Evolutionary conservation across 208 protist species (phyloP).

Genomic region (Leishmania arabica): DNA sequence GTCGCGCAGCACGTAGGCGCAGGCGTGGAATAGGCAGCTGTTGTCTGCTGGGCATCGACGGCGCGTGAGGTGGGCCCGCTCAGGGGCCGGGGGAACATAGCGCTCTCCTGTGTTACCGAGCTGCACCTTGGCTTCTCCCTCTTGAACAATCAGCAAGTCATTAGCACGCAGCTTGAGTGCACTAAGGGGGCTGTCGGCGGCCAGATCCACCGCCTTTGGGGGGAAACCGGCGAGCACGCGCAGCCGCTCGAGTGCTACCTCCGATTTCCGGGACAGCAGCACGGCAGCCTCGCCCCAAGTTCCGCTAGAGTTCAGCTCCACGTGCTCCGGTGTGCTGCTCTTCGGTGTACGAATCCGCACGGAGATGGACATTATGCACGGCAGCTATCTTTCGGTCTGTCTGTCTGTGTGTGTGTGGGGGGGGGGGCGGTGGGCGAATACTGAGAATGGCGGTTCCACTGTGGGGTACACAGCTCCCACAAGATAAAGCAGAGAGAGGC

Average conservation of each 20-base stretch:
- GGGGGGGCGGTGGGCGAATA: not conserved
- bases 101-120: constrained; percentile 54
- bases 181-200: constrained; percentile 31
- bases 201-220: constrained; percentile 63
- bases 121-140: constrained; percentile 69
- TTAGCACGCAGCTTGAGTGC: constrained; percentile 45
- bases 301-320: constrained; percentile 41
- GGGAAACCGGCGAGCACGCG: constrained; percentile 80
- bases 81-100: constrained; percentile 80
- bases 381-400: not conserved
- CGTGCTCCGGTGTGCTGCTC: constrained; percentile 34
- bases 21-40: constrained; percentile 94
- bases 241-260: constrained; percentile 41
- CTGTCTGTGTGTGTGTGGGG: too few relatives aligned
- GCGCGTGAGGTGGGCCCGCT: constrained; percentile 83
- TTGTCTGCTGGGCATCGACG: constrained; percentile 93
- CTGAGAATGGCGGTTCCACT: not conserved
- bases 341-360: constrained; percentile 76
- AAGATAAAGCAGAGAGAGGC: not conserved
- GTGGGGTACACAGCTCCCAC: not conserved
- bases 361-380: constrained; percentile 33
- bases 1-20: constrained; percentile 90
- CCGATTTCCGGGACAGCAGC: constrained; percentile 25
- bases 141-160: constrained; percentile 82
- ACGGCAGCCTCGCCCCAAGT: constrained; percentile 27